A percentile compares a stretch with the other conserved stretches of the same genome.
Evolutionary conservation across 495 filamentous ascomycete genomes (phyloP).

Genomic region (Cercophora newfieldiana): DNA sequence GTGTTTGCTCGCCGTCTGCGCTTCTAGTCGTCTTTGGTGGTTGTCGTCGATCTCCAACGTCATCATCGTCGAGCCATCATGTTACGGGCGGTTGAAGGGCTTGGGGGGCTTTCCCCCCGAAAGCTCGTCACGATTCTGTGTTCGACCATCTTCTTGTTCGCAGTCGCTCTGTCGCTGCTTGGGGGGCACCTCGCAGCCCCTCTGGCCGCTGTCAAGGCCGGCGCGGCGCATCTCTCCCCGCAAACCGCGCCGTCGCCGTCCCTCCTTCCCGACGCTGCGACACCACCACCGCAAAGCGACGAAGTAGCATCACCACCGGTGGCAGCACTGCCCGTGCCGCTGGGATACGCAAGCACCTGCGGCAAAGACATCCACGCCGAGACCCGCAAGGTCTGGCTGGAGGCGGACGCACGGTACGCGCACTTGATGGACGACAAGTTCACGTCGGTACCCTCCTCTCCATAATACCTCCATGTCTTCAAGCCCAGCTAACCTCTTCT

Average conservation of each 20-base stretch:
- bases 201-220: background rate
- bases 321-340: background rate
- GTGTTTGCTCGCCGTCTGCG: background rate
- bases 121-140: background rate
- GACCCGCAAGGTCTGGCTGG: slow-evolving; percentile 14
- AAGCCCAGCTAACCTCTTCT: background rate
- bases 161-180: background rate
- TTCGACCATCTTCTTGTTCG: background rate
- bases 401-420: slow-evolving; percentile 10
- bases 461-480: background rate
- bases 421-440: slow-evolving; percentile 25
- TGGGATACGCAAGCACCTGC: slow-evolving; percentile 3
- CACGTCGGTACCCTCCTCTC: slow-evolving; percentile 13
- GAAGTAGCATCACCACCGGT: background rate
- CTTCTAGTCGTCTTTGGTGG: background rate
- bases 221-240: background rate
- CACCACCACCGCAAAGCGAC: background rate
- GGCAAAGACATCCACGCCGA: slow-evolving; percentile 11
- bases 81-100: background rate
- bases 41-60: background rate
- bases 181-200: background rate
- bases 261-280: background rate
- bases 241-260: background rate
- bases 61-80: background rate
- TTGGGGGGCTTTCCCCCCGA: background rate